Percentiles rank a stretch among this genome's conserved stretches.
Evolutionary conservation across 2,329 filamentous ascomycete genomes (phyloP).

Genomic region (Epichloe gansuensis): DNA sequence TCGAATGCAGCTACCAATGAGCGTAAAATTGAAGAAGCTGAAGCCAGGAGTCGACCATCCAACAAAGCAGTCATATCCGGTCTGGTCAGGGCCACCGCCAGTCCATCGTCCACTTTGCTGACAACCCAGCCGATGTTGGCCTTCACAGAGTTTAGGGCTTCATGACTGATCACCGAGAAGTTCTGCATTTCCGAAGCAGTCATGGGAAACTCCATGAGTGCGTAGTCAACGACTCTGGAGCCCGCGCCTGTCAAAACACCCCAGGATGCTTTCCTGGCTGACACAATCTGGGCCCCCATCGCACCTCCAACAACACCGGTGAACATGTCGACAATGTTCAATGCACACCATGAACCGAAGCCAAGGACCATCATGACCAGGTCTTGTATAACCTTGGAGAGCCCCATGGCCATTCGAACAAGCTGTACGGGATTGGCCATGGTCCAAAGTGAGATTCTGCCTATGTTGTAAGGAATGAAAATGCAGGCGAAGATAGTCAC

Average conservation of each 20-base stretch:
- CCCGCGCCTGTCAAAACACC: constrained; percentile 28
- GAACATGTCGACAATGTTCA: constrained; percentile 27
- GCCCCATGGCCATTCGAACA: constrained; percentile 55
- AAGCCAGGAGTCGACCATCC: constrained; percentile 8
- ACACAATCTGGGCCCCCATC: constrained; percentile 17
- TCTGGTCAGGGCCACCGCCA: constrained; percentile 31
- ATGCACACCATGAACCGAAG: constrained; percentile 30
- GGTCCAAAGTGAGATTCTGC: constrained; percentile 69
- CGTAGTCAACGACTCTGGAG: constrained; percentile 35
- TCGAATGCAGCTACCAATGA: constrained; percentile 11
- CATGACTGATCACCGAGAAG: constrained; percentile 65
- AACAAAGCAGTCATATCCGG: constrained; percentile 23
- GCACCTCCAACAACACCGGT: constrained; percentile 21
- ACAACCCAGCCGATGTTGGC: constrained; percentile 31
- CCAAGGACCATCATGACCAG: constrained; percentile 52
- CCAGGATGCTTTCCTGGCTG: constrained; percentile 28
- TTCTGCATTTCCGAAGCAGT: constrained; percentile 54
- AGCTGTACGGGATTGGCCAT: constrained; percentile 69
- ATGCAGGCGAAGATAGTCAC: constrained; percentile 76
- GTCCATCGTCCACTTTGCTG: constrained; percentile 21
- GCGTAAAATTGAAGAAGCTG: background rate
- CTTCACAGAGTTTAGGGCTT: constrained; percentile 51
- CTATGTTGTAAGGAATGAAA: constrained; percentile 84
- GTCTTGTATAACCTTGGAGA: constrained; percentile 73
- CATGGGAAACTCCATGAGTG: constrained; percentile 37